phyloP scores from a whole-genome alignment of 2,329 filamentous ascomycete species.

The Clonostachys sp. region DNA sequence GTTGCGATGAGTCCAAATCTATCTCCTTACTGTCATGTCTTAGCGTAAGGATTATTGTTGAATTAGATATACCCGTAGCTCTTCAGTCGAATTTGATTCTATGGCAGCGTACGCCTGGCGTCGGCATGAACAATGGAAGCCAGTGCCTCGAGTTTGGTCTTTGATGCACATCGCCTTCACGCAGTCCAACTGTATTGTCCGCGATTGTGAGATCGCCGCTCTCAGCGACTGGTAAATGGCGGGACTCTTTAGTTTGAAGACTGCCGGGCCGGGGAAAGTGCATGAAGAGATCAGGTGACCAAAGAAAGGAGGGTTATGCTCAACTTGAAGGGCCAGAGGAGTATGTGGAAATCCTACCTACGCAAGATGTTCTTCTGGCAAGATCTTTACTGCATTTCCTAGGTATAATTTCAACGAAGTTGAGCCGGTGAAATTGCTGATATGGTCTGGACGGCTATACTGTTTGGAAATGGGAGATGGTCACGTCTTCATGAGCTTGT shows the following conservation, averaged over 20 bases:
- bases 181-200: slow-evolving; percentile 26
- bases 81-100: too few species aligned
- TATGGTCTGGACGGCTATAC: too few species aligned
- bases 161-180: slow-evolving; percentile 30
- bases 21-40: too few species aligned
- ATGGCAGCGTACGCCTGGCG: too few species aligned
- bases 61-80: too few species aligned
- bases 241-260: slow-evolving; percentile 22
- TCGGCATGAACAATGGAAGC: not conserved
- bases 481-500: too few species aligned
- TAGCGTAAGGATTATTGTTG: too few species aligned
- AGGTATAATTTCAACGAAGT: not conserved
- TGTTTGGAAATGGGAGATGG: too few species aligned
- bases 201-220: slow-evolving; percentile 28
- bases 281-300: slow-evolving; percentile 14
- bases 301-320: slow-evolving; percentile 13
- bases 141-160: slow-evolving; percentile 19
- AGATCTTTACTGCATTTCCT: slow-evolving; percentile 7
- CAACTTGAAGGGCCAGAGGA: slow-evolving; percentile 1
- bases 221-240: slow-evolving; percentile 36
- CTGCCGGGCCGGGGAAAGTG: slow-evolving; percentile 16
- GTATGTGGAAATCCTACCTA: slow-evolving; percentile 5
- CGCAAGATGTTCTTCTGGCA: slow-evolving; percentile 8
- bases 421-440: too few species aligned
- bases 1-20: too few species aligned